These are phyloP conservation scores for Durio zibethinus DNA, from an alignment of 345 rosid genomes.

Conservation along the genomic window DNA sequence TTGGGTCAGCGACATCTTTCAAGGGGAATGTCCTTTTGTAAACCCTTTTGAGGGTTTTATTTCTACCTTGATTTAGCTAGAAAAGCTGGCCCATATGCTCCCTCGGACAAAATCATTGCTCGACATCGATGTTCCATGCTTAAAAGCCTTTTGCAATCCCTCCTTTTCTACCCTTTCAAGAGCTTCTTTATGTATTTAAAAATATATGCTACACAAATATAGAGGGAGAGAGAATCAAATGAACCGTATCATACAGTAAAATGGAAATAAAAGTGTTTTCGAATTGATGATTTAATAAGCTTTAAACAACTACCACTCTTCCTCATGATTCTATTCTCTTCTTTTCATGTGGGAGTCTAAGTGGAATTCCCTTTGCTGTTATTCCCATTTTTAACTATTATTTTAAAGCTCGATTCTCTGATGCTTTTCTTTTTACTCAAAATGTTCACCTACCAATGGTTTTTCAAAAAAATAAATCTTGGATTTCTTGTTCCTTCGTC, in stretches of 20 bases:
- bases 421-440: constrained; percentile 18
- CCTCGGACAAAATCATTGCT: constrained; percentile 50
- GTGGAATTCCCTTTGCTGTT: constrained; percentile 36
- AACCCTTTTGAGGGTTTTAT: constrained; percentile 15
- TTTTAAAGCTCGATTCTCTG: constrained; percentile 26
- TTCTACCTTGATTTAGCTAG: constrained; percentile 6
- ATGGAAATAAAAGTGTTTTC: background rate
- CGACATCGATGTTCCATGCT: constrained; percentile 29
- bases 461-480: background rate
- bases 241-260: constrained; percentile 5
- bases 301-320: constrained; percentile 28
- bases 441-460: background rate
- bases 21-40: constrained; percentile 19
- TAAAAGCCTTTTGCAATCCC: constrained; percentile 26
- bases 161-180: constrained; percentile 28
- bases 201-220: constrained; percentile 5
- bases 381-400: constrained; percentile 23
- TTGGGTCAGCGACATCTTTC: constrained; percentile 27
- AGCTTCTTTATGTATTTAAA: background rate
- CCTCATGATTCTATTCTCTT: constrained; percentile 53
- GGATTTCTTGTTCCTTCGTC: background rate
- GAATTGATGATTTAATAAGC: constrained; percentile 15
- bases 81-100: constrained; percentile 32
- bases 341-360: constrained; percentile 39
- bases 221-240: constrained; percentile 14